Evolutionary conservation across 192 early-diverging fungal genomes (phyloP).

Genomic region (Podila verticillata): DNA sequence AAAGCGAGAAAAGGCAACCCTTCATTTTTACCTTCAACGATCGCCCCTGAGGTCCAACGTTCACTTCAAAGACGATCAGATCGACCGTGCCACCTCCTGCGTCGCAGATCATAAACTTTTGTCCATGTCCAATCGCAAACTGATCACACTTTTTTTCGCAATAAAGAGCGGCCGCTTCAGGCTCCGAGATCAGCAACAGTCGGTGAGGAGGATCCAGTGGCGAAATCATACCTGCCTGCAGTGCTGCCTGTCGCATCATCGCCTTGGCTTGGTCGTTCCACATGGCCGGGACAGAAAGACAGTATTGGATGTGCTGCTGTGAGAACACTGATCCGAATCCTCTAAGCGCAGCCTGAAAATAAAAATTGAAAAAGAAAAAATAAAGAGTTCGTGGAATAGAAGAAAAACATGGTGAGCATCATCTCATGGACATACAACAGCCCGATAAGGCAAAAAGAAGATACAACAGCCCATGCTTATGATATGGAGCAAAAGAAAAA

Average conservation of each 20-base stretch:
- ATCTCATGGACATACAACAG: too few species aligned
- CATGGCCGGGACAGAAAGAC: constrained; percentile 66
- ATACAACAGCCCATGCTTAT: too few species aligned
- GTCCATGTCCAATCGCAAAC: constrained; percentile 43
- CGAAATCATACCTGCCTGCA: constrained; percentile 56
- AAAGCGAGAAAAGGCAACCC: not conserved
- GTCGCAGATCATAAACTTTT: constrained; percentile 57
- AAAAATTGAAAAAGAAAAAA: not conserved
- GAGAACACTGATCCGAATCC: constrained; percentile 62
- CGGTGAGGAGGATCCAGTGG: constrained; percentile 59
- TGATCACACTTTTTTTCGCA: constrained; percentile 54
- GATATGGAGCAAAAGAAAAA: not conserved
- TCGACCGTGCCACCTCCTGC: constrained; percentile 60
- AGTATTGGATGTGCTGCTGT: constrained; percentile 59
- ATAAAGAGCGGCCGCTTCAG: constrained; percentile 48
- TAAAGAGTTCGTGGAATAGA: too few species aligned
- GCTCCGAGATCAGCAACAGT: constrained; percentile 50
- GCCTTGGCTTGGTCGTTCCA: constrained; percentile 66
- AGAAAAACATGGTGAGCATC: not conserved
- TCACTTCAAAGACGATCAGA: constrained; percentile 62
- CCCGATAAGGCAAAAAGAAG: too few species aligned
- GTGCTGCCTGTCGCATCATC: constrained; percentile 61
- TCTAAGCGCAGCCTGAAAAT: constrained; percentile 46
- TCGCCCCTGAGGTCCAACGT: constrained; percentile 52
- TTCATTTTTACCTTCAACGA: constrained; percentile 23